These are phyloP conservation scores for Penicillium goetzii DNA, from an alignment of 495 filamentous ascomycete genomes.

Conservation along the genomic window DNA sequence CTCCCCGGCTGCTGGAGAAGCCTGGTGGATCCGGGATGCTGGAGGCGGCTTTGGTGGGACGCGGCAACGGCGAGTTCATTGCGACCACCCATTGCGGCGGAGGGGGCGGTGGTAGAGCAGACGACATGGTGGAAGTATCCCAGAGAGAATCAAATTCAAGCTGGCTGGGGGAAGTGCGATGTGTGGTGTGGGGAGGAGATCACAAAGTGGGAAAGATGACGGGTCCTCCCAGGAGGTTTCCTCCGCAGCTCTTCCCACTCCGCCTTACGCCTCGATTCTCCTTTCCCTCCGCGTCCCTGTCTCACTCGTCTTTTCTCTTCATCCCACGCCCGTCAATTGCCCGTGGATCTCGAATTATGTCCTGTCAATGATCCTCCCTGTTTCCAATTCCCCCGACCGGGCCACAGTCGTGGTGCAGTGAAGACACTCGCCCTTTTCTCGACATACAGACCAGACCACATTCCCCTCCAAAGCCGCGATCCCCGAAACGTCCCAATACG, in stretches of 20 bases:
- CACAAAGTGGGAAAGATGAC: slow-evolving; percentile 23
- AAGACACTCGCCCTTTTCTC: slow-evolving; percentile 30
- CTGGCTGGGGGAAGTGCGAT: slow-evolving; percentile 8
- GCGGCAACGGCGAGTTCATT: slow-evolving; percentile 67
- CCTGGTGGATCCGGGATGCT: slow-evolving; percentile 86
- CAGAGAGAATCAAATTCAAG: slow-evolving; percentile 12
- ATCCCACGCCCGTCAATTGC: slow-evolving; percentile 13
- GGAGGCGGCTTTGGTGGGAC: slow-evolving; percentile 58
- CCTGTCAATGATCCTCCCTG: slow-evolving; percentile 21
- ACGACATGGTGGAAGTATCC: slow-evolving; percentile 30
- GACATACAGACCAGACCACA: slow-evolving; percentile 10
- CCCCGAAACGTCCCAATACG: slow-evolving; percentile 3
- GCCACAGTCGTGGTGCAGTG: slow-evolving; percentile 25
- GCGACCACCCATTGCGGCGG: slow-evolving; percentile 82
- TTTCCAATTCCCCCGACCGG: slow-evolving; percentile 24
- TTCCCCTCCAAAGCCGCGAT: slow-evolving; percentile 15
- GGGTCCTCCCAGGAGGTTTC: slow-evolving; percentile 24
- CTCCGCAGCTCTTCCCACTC: slow-evolving; percentile 32
- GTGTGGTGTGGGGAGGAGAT: slow-evolving; percentile 16
- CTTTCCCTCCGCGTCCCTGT: slow-evolving; percentile 23
- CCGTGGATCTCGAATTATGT: slow-evolving; percentile 18
- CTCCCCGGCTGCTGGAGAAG: slow-evolving; percentile 61
- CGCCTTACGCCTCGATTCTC: slow-evolving; percentile 27
- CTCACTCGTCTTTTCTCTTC: slow-evolving; percentile 19
- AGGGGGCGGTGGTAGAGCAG: slow-evolving; percentile 50